A percentile compares a stretch with the other conserved stretches of the same genome.
These are phyloP conservation scores for Corinectria fuckeliana DNA, from an alignment of 2,329 filamentous ascomycete species.

Conservation along the genomic window DNA sequence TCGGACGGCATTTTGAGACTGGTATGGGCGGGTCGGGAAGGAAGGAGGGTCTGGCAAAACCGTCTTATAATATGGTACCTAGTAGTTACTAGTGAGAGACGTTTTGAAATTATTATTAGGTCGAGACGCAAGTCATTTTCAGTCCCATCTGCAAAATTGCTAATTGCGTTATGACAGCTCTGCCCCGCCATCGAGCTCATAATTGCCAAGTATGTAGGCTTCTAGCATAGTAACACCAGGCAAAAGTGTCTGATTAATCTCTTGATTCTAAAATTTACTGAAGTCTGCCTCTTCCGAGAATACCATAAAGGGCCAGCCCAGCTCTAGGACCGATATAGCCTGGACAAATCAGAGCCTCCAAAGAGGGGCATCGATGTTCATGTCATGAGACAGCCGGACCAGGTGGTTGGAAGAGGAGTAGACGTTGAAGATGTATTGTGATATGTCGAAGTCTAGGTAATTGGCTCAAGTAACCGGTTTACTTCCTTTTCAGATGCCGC, in stretches of 20 bases:
- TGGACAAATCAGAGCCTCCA: conserved; percentile 22
- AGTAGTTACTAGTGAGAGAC: too few relatives aligned
- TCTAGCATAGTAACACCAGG: too few relatives aligned
- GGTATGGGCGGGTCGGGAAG: too few relatives aligned
- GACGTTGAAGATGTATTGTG: conserved; percentile 23
- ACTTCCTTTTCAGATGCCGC: conserved; percentile 26
- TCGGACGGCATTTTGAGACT: too few relatives aligned
- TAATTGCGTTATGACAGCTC: conserved; percentile 7
- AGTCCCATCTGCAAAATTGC: neutral
- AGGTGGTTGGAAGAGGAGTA: conserved; percentile 21
- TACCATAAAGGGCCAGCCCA: too few relatives aligned
- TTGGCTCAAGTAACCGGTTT: conserved; percentile 16
- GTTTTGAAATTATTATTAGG: too few relatives aligned
- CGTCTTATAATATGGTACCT: too few relatives aligned
- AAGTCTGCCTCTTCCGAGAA: too few relatives aligned
- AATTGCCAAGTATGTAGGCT: too few relatives aligned
- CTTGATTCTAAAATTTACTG: too few relatives aligned
- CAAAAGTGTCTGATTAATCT: too few relatives aligned
- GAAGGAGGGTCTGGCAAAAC: too few relatives aligned
- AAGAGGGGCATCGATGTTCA: neutral
- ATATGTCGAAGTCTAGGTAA: conserved; percentile 26
- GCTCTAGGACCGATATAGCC: conserved; percentile 18
- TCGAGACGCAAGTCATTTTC: neutral
- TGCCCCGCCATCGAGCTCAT: neutral
- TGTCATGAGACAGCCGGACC: conserved; percentile 9